Evolutionary conservation across 1,139 yeast species (phyloP), one percentile per base, ranked within the genome.

Genomic region (Scheffersomyces illinoinensis): DNA sequence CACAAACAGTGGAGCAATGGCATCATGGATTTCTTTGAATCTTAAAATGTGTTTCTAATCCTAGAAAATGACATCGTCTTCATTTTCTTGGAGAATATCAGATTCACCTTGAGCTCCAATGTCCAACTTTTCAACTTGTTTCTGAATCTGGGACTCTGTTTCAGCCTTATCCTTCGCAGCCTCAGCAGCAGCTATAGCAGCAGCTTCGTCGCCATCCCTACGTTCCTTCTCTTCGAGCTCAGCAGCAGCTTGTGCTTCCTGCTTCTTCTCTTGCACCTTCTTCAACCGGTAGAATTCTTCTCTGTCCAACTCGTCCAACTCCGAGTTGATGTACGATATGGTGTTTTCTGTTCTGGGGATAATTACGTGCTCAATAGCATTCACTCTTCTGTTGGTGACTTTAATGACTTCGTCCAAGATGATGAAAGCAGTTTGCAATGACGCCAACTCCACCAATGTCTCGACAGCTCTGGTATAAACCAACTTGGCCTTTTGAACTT

Each of bases 261-360:
- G 97, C 76, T 95, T 95, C 89, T 93, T 93, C 72, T 93, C 96
- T 77, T 95, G 98, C 57, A 95, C 98, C 76, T 95, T 95, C 80
- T 95, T 95, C 80, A 95, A 86, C 70, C 99, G 83, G 78, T 93
- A 95, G 72, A 95, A 95, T 77, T 95, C 99, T 77, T 95, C 99
- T 84, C 99, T 90, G 74, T 95, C 99, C 75, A 95, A 84, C 78
- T 95, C 99, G 75, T 95, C 99, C 73, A 95, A 85, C 75, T 95
- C 99, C 43, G 97, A 91, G 75, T 93, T 93, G 79, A 95, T 95
- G 76, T 95, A 81, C 61, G 90, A 85, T 69, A 95, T 95, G 47
- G 99, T 95, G 76, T 95, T 95, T 76, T 95, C 98, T 2, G 98
- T 93, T 76, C 98, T 86, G 62, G 99, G 99, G 61, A 95, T 95